Evolutionary conservation across 1,284 basidiomycete species (phyloP).

Genomic region (Apiotrichum sp.): DNA sequence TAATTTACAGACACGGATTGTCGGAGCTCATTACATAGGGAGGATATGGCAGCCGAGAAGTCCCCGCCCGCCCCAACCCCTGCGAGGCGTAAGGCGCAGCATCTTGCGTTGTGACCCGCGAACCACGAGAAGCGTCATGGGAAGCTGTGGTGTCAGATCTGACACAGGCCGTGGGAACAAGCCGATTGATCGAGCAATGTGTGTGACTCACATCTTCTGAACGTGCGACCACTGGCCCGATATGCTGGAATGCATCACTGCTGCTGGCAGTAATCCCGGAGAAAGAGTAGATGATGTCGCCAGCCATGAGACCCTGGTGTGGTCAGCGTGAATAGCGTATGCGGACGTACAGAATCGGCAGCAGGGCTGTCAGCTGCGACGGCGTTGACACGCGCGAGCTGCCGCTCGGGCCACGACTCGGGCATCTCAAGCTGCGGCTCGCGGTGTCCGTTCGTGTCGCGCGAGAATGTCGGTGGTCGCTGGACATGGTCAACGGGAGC

Average conservation of each 20-base stretch:
- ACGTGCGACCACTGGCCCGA: constrained; percentile 62
- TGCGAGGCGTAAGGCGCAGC: constrained; percentile 54
- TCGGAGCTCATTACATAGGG: constrained; percentile 40
- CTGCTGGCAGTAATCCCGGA: constrained; percentile 54
- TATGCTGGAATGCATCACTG: constrained; percentile 53
- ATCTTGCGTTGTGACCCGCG: constrained; percentile 45
- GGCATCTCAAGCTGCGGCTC: constrained; percentile 2
- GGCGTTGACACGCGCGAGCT: constrained; percentile 69
- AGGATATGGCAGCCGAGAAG: constrained; percentile 76
- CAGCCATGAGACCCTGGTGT: constrained; percentile 59
- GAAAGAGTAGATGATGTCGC: constrained; percentile 69
- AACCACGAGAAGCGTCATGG: constrained; percentile 51
- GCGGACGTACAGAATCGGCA: constrained; percentile 60
- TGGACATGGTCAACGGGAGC: background rate
- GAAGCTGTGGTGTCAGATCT: constrained; percentile 38
- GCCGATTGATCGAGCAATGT: background rate
- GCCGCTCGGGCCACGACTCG: constrained; percentile 25
- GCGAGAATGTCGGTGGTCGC: constrained; percentile 2
- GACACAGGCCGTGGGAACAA: background rate
- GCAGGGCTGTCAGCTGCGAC: constrained; percentile 73
- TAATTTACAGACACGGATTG: background rate
- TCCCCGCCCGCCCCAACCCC: constrained; percentile 70
- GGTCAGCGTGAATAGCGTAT: too few species aligned
- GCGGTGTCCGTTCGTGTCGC: constrained; percentile 6
- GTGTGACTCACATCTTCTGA: constrained; percentile 63